Conservation (phyloP, 1,284 basidiomycete species). For the Malassezia caprae region DNA sequence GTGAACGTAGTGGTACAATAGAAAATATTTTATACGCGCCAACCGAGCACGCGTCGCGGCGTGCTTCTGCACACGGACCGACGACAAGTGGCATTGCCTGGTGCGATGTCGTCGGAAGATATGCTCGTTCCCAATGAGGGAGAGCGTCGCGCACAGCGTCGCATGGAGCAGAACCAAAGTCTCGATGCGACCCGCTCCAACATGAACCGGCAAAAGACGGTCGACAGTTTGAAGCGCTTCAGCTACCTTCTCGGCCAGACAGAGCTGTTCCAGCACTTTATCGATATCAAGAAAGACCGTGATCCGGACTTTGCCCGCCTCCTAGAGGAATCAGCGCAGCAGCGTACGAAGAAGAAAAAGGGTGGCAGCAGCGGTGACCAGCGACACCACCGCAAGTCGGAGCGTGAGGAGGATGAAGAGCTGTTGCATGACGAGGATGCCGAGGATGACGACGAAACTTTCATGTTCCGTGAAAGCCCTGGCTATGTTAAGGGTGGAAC, state of each 20-base stretch:
- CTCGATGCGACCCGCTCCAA: conserved; percentile 32
- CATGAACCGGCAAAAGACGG: conserved; percentile 37
- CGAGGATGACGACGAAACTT: conserved; percentile 61
- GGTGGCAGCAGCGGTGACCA: conserved; percentile 54
- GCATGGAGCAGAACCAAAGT: conserved; percentile 33
- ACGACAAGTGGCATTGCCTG: neutral
- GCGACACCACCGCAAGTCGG: conserved; percentile 71
- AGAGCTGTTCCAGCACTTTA: conserved; percentile 48
- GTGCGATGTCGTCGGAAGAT: conserved; percentile 30
- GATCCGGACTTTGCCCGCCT: conserved; percentile 88
- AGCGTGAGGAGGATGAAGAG: conserved; percentile 67
- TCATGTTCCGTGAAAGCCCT: conserved; percentile 41
- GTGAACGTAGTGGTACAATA: neutral
- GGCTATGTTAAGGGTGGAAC: conserved; percentile 56
- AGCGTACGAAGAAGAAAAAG: conserved; percentile 21
- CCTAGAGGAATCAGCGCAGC: conserved; percentile 55
- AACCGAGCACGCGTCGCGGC: neutral
- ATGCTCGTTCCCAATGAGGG: conserved; percentile 18
- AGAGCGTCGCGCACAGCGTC: conserved; percentile 20
- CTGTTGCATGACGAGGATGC: conserved; percentile 67
- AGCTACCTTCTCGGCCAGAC: conserved; percentile 46
- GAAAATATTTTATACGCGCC: conserved; percentile 15
- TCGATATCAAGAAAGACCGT: conserved; percentile 56
- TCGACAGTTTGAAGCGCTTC: conserved; percentile 45
- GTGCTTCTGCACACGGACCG: conserved; percentile 1